Evolutionary conservation across 2,329 filamentous ascomycete genomes (phyloP).

Genomic region (Ceratocystis albifundus): DNA sequence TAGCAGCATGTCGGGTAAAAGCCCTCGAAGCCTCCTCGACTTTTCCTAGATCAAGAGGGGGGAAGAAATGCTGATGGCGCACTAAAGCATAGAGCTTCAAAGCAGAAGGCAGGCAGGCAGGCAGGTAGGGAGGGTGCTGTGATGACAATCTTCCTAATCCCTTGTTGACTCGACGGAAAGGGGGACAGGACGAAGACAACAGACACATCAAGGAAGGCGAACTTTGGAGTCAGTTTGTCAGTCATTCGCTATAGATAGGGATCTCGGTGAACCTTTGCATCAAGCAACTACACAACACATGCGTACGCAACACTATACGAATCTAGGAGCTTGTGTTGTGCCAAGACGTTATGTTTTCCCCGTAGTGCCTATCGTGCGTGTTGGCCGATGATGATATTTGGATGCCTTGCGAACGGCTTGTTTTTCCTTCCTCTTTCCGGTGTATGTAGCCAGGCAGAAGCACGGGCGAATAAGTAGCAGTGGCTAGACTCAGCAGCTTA

Average conservation of each 20-base stretch:
- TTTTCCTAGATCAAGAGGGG: not conserved
- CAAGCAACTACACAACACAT: not conserved
- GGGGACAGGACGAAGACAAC: not conserved
- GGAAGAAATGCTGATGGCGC: conserved; percentile 3
- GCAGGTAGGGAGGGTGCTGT: not conserved
- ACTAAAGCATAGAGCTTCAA: not conserved
- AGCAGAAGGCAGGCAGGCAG: too few species aligned
- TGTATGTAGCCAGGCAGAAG: not conserved
- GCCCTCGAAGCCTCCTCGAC: too few species aligned
- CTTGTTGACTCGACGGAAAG: not conserved
- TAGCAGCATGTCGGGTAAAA: not conserved
- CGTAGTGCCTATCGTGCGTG: not conserved
- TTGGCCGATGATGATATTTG: not conserved
- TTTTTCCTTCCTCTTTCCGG: not conserved
- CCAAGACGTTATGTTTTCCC: conserved; percentile 1
- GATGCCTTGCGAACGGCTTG: not conserved
- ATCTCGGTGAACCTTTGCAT: not conserved
- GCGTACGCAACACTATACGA: conserved; percentile 4
- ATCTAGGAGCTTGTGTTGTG: conserved; percentile 5
- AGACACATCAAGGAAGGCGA: not conserved
- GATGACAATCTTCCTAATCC: not conserved
- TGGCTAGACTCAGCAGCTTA: not conserved
- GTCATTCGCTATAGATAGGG: too few species aligned
- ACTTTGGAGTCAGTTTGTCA: not conserved
- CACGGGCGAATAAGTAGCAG: not conserved